phyloP scores from a whole-genome alignment of 164 flowering plant species.

The Magnolia changhungtana region DNA sequence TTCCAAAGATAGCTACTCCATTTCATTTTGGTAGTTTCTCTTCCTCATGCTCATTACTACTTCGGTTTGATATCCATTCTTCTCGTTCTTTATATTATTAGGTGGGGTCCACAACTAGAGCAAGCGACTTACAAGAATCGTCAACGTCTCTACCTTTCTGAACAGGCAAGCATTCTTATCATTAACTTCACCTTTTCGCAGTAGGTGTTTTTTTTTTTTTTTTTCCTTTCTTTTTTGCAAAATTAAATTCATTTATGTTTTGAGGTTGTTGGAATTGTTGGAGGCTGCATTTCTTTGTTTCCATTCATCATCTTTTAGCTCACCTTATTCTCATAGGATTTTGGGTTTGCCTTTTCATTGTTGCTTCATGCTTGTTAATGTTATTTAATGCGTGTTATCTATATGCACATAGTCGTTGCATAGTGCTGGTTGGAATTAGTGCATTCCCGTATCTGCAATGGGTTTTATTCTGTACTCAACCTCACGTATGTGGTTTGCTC shows the following conservation, averaged over 20 bases:
- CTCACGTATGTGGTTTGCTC: too few relatives aligned
- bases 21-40: too few relatives aligned
- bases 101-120: conserved; percentile 97
- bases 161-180: conserved; percentile 54
- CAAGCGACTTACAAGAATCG: conserved; percentile 92
- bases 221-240: neutral
- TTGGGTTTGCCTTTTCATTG: too few relatives aligned
- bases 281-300: neutral
- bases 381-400: too few relatives aligned
- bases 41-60: neutral
- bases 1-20: too few relatives aligned
- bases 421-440: too few relatives aligned
- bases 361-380: too few relatives aligned
- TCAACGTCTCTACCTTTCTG: conserved; percentile 94
- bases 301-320: neutral
- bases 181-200: neutral
- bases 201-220: neutral
- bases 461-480: too few relatives aligned
- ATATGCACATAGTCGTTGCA: too few relatives aligned
- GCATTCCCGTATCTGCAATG: too few relatives aligned
- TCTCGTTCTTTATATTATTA: conserved; percentile 15
- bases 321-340: neutral
- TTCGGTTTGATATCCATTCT: neutral
- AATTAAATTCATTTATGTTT: too few relatives aligned
- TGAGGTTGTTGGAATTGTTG: neutral